phyloP scores from a whole-genome alignment of 768 basidiomycete genomes.

The Roridomyces roridus region DNA sequence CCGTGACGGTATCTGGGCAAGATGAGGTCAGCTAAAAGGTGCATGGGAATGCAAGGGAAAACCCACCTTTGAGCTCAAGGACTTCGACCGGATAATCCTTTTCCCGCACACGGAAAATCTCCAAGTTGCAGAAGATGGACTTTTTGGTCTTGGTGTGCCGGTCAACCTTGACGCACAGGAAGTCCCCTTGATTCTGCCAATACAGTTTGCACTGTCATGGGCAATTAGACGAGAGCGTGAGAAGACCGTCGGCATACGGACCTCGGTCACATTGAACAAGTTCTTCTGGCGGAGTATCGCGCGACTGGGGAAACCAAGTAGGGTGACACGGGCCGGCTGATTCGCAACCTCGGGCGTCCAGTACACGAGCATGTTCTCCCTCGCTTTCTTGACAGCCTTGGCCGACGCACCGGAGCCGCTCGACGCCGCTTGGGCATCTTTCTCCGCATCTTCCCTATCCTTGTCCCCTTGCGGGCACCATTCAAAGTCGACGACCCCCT shows the following conservation, averaged over 20 bases:
- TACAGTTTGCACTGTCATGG: conserved; percentile 86
- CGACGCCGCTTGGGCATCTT: conserved; percentile 44
- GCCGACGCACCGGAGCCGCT: conserved; percentile 37
- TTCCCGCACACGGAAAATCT: conserved; percentile 96
- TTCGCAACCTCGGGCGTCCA: conserved; percentile 98
- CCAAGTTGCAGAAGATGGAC: conserved; percentile 96
- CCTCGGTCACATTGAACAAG: conserved; percentile 96
- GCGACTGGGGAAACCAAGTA: conserved; percentile 88
- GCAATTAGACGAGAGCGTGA: conserved; percentile 8
- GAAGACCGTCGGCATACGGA: conserved; percentile 43
- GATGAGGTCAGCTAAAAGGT: conserved; percentile 14
- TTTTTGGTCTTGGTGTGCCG: conserved; percentile 99
- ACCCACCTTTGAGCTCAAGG: conserved; percentile 90
- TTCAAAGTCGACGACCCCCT: conserved; percentile 97
- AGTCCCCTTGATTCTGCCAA: conserved; percentile 99
- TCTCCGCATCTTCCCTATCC: conserved; percentile 77
- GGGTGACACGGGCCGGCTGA: conserved; percentile 95
- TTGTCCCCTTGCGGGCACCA: conserved; percentile 96
- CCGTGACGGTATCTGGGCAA: conserved; percentile 82
- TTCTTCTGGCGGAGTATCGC: conserved; percentile 91
- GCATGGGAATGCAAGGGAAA: not conserved
- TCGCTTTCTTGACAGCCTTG: conserved; percentile 63
- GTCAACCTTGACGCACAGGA: conserved; percentile 98
- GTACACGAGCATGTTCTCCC: conserved; percentile 94
- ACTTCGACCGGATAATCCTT: conserved; percentile 98